Base-by-base conservation (phyloP, 2,329 filamentous ascomycete species). In the Ophiocordyceps australis region DNA sequence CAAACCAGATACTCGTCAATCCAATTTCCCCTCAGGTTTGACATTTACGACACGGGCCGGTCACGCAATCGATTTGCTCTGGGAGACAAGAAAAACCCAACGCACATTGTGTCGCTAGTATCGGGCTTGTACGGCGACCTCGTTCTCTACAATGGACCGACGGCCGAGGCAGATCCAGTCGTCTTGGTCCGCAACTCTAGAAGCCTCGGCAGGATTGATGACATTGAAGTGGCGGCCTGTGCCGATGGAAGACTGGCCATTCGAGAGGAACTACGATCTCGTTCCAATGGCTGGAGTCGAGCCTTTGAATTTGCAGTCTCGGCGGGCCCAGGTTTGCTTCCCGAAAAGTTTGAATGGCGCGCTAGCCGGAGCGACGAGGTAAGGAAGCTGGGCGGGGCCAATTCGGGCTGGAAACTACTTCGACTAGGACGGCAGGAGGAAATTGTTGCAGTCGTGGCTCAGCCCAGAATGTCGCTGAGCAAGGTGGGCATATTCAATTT, bases 311-410 rank as follows among this genome's bases (percentile, higher is more conserved):
- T 47, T 26, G 25, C 29, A n/a, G 54, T 58, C 30, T 23, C 32
- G 20, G 41, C 55, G 6, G n/a, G 10, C 16, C 14, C 16, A 14
- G 19, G 26, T 45, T 52, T 28, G 40, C 51, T 17, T 39, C 43
- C 18, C 29, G 38, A 23, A 35, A 24, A 32, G 12, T 59, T 55
- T 32, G 49, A 59, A 40, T 61, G 57, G 57, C 49, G 54, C 3
- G 41, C 47, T 30, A 49, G 46, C 30, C 37, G 36, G 18, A 48
- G 49, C 22, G 31, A 32, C 5, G 53, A 48, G 20, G 41, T 58
- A 17, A 38, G 35, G 20, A 32, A 32, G 5, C 38, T 57, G 4
- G 43, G 40, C 14, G 37, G 44, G 6, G 17, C 12, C 7, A 11
- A 9, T 6, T 24, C 14, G 5, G 22, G 22, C 14, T 24, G 14